Conservation (phyloP, 2,329 filamentous ascomycete genomes). For the Cercospora zeina region DNA sequence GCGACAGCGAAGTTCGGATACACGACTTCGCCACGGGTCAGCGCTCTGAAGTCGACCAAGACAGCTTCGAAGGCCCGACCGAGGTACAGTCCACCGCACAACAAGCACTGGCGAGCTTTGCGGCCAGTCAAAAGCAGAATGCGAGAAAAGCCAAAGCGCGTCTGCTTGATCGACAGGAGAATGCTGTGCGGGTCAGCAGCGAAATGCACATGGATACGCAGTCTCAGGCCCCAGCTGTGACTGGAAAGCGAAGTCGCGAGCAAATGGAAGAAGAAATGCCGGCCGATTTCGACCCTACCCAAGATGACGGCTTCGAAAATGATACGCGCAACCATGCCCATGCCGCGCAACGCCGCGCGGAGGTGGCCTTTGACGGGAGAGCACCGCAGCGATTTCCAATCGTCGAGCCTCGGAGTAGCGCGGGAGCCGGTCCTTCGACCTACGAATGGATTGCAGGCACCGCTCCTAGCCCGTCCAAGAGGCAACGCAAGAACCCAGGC, state of each 20-base stretch:
- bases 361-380: conserved; percentile 35
- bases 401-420: conserved; percentile 1
- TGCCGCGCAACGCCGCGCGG: conserved; percentile 40
- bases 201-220: conserved; percentile 17
- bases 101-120: conserved; percentile 13
- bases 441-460: background rate
- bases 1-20: conserved; percentile 8
- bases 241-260: conserved; percentile 14
- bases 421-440: conserved; percentile 19
- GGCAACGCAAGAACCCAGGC: conserved; percentile 39
- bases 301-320: conserved; percentile 50
- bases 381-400: conserved; percentile 9
- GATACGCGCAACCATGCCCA: conserved; percentile 39
- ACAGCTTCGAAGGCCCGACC: background rate
- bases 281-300: conserved; percentile 32
- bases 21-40: conserved; percentile 19
- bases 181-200: conserved; percentile 22
- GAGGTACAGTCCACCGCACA: conserved; percentile 8
- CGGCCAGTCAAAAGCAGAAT: conserved; percentile 14
- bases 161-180: conserved; percentile 34
- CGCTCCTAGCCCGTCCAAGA: conserved; percentile 22
- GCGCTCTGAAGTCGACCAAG: background rate
- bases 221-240: background rate
- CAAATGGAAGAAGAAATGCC: conserved; percentile 13
- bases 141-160: conserved; percentile 19